Evolutionary conservation across 495 filamentous ascomycete species (phyloP), one percentile per base, ranked within the genome.

Genomic region (Xylaria cubensis): DNA sequence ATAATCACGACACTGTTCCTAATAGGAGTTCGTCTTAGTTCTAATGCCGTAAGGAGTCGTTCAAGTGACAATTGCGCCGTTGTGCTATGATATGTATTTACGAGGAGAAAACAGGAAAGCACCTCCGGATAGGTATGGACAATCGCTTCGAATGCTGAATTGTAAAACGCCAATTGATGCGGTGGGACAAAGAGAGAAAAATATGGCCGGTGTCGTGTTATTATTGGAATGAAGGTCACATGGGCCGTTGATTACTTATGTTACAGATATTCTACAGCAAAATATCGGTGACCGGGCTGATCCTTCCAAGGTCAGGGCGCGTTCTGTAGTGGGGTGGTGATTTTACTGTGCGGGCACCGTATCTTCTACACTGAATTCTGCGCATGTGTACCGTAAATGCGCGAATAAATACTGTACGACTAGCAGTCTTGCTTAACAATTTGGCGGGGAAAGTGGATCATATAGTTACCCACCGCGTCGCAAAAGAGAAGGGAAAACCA

Each of bases 401-500:
- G n/a, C 3, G 1, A 42, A 12, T 42, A 15, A 0, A 3, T 17
- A 56, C 1, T 10, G 26, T 15, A 7, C 53, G 15, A 26, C 32
- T 34, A 21, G 15, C 2, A 6, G 58, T 9, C 21, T 36, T 39
- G 44, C 46, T 50, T 26, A 42, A 32, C 32, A 21, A 13, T 55
- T 56, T 67, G 65, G 65, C 65, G 48, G 65, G 65, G 65, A 44
- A 53, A 26, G 64, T 66, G 44, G 64, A 19, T 9, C 51, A 26
- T 12, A 26, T 26, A 55, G 32, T 3, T 39, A 24, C 51, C 21
- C 26, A 56, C 64, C 71, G 71, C 63, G 63, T 74, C 59, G 39
- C 64, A 71, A 75, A 36, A 59, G 53, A 50, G 10, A 64, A 59
- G 7, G 41, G n/a, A 63, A 50, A 42, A 3, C 36, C 26, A 50